phyloP scores from a whole-genome alignment of 2,329 filamentous ascomycete genomes.

The Pyrenophora teres region DNA sequence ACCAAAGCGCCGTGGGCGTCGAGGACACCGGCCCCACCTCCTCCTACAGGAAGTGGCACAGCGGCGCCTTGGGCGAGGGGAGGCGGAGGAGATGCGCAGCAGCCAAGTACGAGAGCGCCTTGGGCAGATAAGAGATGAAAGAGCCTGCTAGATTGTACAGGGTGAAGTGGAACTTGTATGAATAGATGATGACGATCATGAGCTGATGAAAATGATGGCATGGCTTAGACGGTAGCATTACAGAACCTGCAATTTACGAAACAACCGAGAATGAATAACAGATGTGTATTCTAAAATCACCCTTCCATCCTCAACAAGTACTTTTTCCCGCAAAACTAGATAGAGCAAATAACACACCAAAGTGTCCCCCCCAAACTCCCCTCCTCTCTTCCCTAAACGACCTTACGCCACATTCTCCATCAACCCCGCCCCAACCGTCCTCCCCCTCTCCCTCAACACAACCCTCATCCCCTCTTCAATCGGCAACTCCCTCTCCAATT shows the following conservation, averaged over 20 bases:
- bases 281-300: no score
- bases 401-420: constrained; percentile 60
- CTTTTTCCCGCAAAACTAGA: neutral
- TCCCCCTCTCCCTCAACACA: constrained; percentile 77
- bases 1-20: constrained; percentile 36
- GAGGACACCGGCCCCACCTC: constrained; percentile 23
- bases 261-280: neutral
- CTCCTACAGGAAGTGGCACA: constrained; percentile 18
- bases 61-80: constrained; percentile 35
- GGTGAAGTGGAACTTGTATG: neutral
- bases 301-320: neutral
- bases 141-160: no score
- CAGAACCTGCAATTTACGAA: no score
- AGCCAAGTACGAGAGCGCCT: constrained; percentile 29
- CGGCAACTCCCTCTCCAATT: constrained; percentile 74
- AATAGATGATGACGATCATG: neutral
- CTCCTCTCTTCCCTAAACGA: no score
- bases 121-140: constrained; percentile 26
- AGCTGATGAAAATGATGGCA: neutral
- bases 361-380: no score
- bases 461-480: constrained; percentile 80
- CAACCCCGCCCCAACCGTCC: constrained; percentile 85
- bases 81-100: constrained; percentile 5
- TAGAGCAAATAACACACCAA: no score
- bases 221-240: no score